These are phyloP conservation scores for Talaromyces marneffei DNA, from an alignment of 2,329 filamentous ascomycete genomes.

Conservation along the genomic window DNA sequence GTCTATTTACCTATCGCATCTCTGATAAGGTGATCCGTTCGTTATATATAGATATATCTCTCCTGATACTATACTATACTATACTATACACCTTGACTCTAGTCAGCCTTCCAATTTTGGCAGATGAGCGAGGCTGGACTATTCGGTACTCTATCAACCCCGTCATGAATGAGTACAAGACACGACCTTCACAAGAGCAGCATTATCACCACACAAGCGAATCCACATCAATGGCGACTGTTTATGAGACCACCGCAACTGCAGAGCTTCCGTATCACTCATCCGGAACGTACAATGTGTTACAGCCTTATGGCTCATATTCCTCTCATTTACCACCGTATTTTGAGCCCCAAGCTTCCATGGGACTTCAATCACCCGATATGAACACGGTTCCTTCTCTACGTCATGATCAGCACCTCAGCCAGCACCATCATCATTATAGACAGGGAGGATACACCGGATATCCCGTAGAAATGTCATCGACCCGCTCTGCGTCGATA, in stretches of 20 bases:
- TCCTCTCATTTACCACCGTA: constrained; percentile 23
- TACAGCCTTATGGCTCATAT: constrained; percentile 32
- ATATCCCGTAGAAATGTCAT: not conserved
- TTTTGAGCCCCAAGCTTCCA: constrained; percentile 23
- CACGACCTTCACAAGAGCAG: constrained; percentile 33
- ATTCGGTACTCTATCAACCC: not conserved
- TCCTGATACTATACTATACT: not conserved
- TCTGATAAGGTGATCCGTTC: not conserved
- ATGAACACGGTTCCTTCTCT: constrained; percentile 6
- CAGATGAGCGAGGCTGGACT: not conserved
- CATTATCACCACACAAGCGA: constrained; percentile 6
- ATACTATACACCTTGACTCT: not conserved
- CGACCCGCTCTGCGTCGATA: constrained; percentile 23
- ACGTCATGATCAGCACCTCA: constrained; percentile 7
- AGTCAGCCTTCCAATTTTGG: not conserved
- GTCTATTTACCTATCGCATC: not conserved
- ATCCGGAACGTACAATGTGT: constrained; percentile 27
- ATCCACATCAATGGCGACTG: constrained; percentile 23
- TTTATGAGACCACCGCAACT: constrained; percentile 27
- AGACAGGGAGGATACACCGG: not conserved
- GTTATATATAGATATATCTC: not conserved
- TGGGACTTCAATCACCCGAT: constrained; percentile 4
- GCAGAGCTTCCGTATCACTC: constrained; percentile 29
- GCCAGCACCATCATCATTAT: constrained; percentile 6
- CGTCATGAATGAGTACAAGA: constrained; percentile 37